Percentiles rank a stretch among this genome's conserved stretches.
Evolutionary conservation across 176 grass and related monocot genomes (phyloP).

Genomic region (Avena eriantha): DNA sequence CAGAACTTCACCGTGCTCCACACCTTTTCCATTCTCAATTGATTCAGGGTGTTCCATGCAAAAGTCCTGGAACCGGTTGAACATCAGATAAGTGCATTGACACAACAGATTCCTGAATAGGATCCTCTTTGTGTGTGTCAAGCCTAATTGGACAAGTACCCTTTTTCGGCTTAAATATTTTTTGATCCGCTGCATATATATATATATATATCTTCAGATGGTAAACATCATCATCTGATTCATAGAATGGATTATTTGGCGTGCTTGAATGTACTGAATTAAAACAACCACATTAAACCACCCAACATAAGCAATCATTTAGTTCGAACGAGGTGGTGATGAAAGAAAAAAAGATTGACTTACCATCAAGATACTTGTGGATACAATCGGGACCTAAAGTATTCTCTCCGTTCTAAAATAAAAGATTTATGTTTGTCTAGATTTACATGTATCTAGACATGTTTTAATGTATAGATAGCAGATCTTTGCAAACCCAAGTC

Average conservation of each 20-base stretch:
- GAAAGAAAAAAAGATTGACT: slow-evolving; percentile 16
- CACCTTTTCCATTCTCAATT: slow-evolving; percentile 32
- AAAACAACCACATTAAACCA: slow-evolving; percentile 24
- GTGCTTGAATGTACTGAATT: slow-evolving; percentile 46
- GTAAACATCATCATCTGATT: slow-evolving; percentile 46
- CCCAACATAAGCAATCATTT: slow-evolving; percentile 32
- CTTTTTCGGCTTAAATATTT: slow-evolving; percentile 35
- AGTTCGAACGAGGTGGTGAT: slow-evolving; percentile 4
- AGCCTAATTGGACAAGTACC: slow-evolving; percentile 46
- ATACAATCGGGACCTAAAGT: slow-evolving; percentile 27
- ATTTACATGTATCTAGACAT: no score
- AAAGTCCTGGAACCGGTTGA: slow-evolving; percentile 33
- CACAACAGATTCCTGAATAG: slow-evolving; percentile 29
- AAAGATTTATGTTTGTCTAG: no score
- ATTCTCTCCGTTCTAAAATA: no score
- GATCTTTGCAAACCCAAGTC: no score
- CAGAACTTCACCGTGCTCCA: slow-evolving; percentile 43
- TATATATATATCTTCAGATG: slow-evolving; percentile 41
- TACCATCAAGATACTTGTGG: slow-evolving; percentile 43
- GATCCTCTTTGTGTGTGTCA: slow-evolving; percentile 40
- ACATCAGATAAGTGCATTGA: slow-evolving; percentile 35
- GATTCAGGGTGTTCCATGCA: slow-evolving; percentile 30
- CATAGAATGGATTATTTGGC: slow-evolving; percentile 9
- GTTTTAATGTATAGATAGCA: no score
- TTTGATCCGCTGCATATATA: slow-evolving; percentile 33